Evolutionary conservation across 148 eudicot genomes (phyloP), one percentile per base, ranked within the genome.

Genomic region (Cornus controversa): DNA sequence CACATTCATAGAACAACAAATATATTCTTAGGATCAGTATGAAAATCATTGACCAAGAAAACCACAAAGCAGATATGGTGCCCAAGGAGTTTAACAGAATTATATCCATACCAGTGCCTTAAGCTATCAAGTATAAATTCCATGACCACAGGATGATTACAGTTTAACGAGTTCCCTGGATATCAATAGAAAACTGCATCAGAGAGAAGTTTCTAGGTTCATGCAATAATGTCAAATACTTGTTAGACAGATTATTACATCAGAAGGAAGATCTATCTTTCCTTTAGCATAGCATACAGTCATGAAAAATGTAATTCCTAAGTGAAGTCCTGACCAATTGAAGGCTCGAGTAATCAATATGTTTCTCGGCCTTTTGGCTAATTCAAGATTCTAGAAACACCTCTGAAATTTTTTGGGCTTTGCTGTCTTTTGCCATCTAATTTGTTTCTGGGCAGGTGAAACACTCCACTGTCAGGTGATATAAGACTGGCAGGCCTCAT

Each of bases 81-180:
- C 73, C 54, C 40, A 67, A 58, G 15, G 73, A 60, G 37, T 57
- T 73, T 45, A 60, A 58, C 47, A 54, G 10, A 31, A 73, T 58
- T 67, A 37, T 20, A 47, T 25, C 11, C 83, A 68, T 92, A 96
- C 99, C 99, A 96, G 83, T 93, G 90, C 86, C 97, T 90, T 82
- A 96, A 88, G 91, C 99, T 96, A 82, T 96, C 98, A 72, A 96
- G 94, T 81, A 96, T 75, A 69, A 96, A 91, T 66, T 96, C 99
- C 99, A 96, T 93, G 85, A 96, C 99, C 81, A 93, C 94, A 70
- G 98, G 99, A 85, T 92, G 98, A 87, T 96, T 96, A 77, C 99
- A 93, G 79, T 93, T 96, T 66, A 96, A 84, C 22, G 99, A 92
- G 80, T 96, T 96, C 25, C 99, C 99, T 96, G 87, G 84, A 87